phyloP scores from a whole-genome alignment of 2,329 filamentous ascomycete genomes.

The Chaetomium sp. region DNA sequence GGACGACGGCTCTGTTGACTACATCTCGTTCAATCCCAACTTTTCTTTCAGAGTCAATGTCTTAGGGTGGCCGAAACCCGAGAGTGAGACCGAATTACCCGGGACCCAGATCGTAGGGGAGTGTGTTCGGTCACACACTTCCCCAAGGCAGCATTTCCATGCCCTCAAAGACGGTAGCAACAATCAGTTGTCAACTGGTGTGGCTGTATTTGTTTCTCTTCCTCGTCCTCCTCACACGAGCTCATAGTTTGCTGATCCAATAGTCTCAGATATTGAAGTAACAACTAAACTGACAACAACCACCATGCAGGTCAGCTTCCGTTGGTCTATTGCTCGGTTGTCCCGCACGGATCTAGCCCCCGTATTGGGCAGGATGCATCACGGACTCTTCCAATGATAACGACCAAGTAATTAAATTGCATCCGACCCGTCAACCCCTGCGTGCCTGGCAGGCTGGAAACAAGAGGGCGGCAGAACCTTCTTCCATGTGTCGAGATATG shows the following conservation, averaged over 20 bases:
- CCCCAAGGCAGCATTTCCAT: no score
- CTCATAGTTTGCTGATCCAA: background rate
- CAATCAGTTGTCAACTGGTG: background rate
- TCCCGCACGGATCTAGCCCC: background rate
- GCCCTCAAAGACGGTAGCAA: background rate
- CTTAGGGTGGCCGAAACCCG: background rate
- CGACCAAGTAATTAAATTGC: background rate
- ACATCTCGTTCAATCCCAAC: background rate
- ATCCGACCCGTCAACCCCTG: background rate
- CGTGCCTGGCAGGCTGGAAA: background rate
- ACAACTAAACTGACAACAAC: background rate
- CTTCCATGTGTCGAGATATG: no score
- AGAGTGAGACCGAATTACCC: background rate
- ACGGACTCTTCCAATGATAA: background rate
- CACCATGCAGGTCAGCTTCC: slow-evolving; percentile 14
- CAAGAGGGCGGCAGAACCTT: no score
- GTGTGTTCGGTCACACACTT: background rate
- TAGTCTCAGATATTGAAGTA: background rate
- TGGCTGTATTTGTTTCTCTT: background rate
- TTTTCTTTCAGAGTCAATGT: background rate
- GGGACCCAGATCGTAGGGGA: no score
- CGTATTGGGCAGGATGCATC: slow-evolving; percentile 7
- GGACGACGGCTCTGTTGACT: background rate
- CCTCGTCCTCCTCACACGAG: background rate
- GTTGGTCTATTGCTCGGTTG: background rate